Percentiles rank a stretch among this genome's conserved stretches.
Conservation (phyloP, 306 rosid species). For the Prinsepia uniflora region DNA sequence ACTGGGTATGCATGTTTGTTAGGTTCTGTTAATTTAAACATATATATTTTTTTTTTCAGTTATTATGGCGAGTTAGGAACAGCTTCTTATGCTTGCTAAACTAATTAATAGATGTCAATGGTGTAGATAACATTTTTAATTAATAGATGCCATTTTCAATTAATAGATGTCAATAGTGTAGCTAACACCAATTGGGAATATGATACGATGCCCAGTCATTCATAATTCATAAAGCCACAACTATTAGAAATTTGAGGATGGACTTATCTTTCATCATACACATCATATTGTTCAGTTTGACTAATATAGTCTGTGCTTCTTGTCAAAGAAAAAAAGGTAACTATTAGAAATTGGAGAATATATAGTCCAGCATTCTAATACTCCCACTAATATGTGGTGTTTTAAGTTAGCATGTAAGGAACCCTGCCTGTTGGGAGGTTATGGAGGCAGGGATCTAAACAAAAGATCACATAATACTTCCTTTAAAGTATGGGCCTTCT, state of each 20-base stretch:
- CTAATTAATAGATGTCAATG: too few relatives aligned
- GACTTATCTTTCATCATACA: neutral
- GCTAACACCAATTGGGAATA: neutral
- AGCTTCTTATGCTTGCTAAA: neutral
- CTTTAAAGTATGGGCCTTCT: neutral
- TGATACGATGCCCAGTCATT: neutral
- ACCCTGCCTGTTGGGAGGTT: neutral
- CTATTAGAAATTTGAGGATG: neutral
- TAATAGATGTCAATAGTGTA: neutral
- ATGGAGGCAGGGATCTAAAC: neutral
- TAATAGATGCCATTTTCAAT: too few relatives aligned
- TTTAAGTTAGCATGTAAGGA: neutral
- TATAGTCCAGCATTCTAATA: neutral
- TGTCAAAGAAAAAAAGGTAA: too few relatives aligned
- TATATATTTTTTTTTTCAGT: neutral
- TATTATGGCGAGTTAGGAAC: neutral
- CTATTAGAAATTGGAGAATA: neutral
- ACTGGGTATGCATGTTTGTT: slow-evolving; percentile 73
- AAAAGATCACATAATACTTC: neutral
- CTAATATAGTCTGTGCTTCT: too few relatives aligned
- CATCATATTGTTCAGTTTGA: too few relatives aligned
- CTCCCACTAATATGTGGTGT: neutral
- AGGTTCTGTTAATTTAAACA: neutral
- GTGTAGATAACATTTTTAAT: too few relatives aligned
- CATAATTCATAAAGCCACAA: neutral